phyloP scores from a whole-genome alignment of 1,284 basidiomycete genomes.

The Ceratobasidium sp. region DNA sequence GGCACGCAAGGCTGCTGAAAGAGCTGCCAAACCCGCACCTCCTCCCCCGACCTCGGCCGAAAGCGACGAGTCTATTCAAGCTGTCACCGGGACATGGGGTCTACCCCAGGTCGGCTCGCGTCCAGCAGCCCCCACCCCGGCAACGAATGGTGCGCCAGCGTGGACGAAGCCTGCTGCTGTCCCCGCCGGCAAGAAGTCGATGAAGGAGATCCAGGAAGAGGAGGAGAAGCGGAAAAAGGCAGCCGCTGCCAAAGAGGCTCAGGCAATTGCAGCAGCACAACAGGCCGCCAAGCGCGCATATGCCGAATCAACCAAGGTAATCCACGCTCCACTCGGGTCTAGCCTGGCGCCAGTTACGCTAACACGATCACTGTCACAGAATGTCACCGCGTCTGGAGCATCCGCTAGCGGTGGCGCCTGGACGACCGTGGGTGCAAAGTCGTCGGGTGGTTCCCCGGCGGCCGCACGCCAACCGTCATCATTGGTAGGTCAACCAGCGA shows the following conservation, averaged over 20 bases:
- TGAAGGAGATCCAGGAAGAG: slow-evolving; percentile 99
- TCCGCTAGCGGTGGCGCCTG: slow-evolving; percentile 67
- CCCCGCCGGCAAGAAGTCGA: slow-evolving; percentile 80
- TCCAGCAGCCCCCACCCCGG: slow-evolving; percentile 54
- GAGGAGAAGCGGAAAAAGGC: slow-evolving; percentile 86
- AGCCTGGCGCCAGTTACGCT: neutral
- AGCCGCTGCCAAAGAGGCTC: slow-evolving; percentile 67
- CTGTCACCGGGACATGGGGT: slow-evolving; percentile 79
- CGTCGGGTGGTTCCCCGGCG: slow-evolving; percentile 52
- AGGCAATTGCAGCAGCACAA: slow-evolving; percentile 49
- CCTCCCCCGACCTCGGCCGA: slow-evolving; percentile 57
- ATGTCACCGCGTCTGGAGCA: slow-evolving; percentile 49
- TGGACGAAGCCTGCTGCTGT: slow-evolving; percentile 61
- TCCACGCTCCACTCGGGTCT: slow-evolving; percentile 38
- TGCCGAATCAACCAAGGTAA: slow-evolving; percentile 83
- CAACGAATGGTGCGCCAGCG: slow-evolving; percentile 49
- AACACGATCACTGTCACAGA: slow-evolving; percentile 46
- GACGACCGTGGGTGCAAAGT: slow-evolving; percentile 85
- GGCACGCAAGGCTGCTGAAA: slow-evolving; percentile 68
- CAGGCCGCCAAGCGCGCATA: slow-evolving; percentile 73
- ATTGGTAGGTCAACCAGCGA: slow-evolving; percentile 50
- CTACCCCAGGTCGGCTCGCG: slow-evolving; percentile 71
- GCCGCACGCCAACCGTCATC: slow-evolving; percentile 46
- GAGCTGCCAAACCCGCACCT: slow-evolving; percentile 67
- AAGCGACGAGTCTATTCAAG: slow-evolving; percentile 50